Evolutionary conservation across 164 flowering plant species (phyloP), one percentile per base, ranked within the genome.

Genomic region (Aristolochia fimbriata): DNA sequence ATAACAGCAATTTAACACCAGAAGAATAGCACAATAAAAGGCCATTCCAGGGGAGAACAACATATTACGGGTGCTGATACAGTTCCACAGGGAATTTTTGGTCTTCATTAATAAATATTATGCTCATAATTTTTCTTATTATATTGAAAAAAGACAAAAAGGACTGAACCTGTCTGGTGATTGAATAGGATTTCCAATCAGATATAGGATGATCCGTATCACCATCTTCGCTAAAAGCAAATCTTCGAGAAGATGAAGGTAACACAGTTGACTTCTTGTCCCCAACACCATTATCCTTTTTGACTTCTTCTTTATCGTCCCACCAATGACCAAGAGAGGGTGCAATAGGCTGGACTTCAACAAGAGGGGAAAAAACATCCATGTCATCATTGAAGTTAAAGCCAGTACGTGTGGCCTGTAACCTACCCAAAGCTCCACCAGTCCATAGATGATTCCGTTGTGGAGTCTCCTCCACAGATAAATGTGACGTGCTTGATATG

Each of bases 291-390:
- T 66, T 71, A 58, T 91, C 96, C 64, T 78, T 93, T 75, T 76
- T 87, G 21, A 57, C 25, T 37, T 78, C 80, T 12, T 71, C 82
- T 62, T 59, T 73, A 47, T 71, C 83, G 74, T 84, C 80, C 92
- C 88, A 84, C 66, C 80, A 37, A 73, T 80, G 83, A 71, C 84
- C 82, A 57, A 86, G 76, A 45, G 96, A 81, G 14, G 95, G 95
- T 15, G 96, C 85, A 62, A 90, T 81, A 55, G 99, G 95, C 65
- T 82, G 88, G 71, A 91, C 96, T 65, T 93, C 97, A 61, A 88
- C 88, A 62, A 94, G 82, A 15, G 99, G 99, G 57, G 99, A 94
- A 68, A 94, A 94, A 14, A 94, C 91, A 51, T 91, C 96, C 99
- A 94, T 91, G 52, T 91, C 99, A 70, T 94, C 99, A 78, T 81